phyloP scores from a whole-genome alignment of 169 alveolate genomes.

The Cryptosporidium viatorum region DNA sequence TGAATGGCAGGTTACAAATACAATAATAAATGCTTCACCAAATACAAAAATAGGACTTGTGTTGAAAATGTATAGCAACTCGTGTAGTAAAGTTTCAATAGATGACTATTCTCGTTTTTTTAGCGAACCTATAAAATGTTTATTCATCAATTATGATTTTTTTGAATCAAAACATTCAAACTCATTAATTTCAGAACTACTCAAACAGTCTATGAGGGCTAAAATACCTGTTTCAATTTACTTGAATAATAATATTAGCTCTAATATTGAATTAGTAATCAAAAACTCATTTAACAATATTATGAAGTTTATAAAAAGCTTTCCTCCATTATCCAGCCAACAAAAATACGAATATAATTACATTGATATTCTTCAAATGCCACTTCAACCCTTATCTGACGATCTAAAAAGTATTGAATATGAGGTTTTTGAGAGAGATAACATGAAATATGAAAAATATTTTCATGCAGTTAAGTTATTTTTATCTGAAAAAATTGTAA shows the following conservation, averaged over 20 bases:
- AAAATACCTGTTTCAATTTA: slow-evolving; percentile 39
- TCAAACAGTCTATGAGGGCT: neutral
- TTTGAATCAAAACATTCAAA: neutral
- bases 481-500: slow-evolving; percentile 73
- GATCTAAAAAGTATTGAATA: slow-evolving; percentile 84
- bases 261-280: neutral
- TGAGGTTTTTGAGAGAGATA: slow-evolving; percentile 86
- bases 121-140: slow-evolving; percentile 59
- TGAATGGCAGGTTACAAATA: slow-evolving; percentile 18
- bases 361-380: slow-evolving; percentile 70
- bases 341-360: slow-evolving; percentile 63
- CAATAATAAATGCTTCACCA: neutral
- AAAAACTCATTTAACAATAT: neutral
- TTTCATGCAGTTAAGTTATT: slow-evolving; percentile 82
- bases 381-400: slow-evolving; percentile 78
- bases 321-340: slow-evolving; percentile 54
- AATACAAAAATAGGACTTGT: slow-evolving; percentile 16
- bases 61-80: neutral
- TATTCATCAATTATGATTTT: slow-evolving; percentile 1
- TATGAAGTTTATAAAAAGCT: neutral
- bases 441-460: slow-evolving; percentile 83
- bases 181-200: neutral
- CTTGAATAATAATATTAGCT: neutral
- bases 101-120: slow-evolving; percentile 21
- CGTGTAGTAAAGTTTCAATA: neutral